Conservation (phyloP, 1,284 basidiomycete genomes). For the Cutaneotrichosporon sp. region DNA sequence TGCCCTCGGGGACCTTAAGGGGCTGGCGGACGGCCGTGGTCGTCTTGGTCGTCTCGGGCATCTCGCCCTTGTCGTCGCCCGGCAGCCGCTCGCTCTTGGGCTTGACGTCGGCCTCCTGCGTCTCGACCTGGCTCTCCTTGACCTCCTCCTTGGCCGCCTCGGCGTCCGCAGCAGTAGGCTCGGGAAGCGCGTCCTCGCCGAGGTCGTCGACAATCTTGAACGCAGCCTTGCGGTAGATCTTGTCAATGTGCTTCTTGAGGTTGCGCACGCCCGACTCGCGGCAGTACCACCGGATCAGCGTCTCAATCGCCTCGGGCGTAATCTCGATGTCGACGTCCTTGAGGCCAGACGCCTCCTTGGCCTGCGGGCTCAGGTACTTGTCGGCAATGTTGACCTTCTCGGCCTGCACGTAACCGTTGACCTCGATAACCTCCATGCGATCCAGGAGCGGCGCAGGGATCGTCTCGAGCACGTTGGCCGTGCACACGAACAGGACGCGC, state of each 20-base stretch:
- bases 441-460: conserved; percentile 96
- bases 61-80: conserved; percentile 38
- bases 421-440: conserved; percentile 96
- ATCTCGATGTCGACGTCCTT: conserved; percentile 78
- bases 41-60: conserved; percentile 44
- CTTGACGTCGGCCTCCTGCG: conserved; percentile 51
- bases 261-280: conserved; percentile 95
- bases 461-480: conserved; percentile 90
- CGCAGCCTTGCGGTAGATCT: conserved; percentile 98
- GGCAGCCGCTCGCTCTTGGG: conserved; percentile 53
- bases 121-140: conserved; percentile 38
- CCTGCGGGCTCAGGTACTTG: conserved; percentile 90
- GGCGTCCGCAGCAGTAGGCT: conserved; percentile 49
- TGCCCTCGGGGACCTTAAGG: conserved; percentile 73
- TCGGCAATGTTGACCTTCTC: conserved; percentile 94
- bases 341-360: conserved; percentile 86
- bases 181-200: conserved; percentile 84
- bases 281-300: conserved; percentile 94
- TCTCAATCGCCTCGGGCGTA: conserved; percentile 76
- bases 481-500: conserved; percentile 96
- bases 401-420: conserved; percentile 93
- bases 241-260: conserved; percentile 94
- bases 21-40: conserved; percentile 78
- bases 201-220: conserved; percentile 89
- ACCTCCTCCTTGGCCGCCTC: background rate